Evolutionary conservation across 169 alveolate species (phyloP), one percentile per base, ranked within the genome.

Genomic region (Plasmodium yoelii): DNA sequence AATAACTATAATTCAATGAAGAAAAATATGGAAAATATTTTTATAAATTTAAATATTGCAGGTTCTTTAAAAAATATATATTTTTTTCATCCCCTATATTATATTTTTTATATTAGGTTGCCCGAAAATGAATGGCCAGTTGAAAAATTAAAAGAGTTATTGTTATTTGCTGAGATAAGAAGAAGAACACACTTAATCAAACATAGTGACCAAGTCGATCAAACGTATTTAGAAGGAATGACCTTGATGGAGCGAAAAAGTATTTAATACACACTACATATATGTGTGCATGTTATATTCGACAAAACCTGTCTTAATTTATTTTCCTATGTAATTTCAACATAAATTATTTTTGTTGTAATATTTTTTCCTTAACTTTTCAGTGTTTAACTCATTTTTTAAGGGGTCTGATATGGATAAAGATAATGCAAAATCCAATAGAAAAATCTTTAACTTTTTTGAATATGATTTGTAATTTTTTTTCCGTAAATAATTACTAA

Each of bases 41-140:
- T 34, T 34, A 34, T 34, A 34, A 34, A 34, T 34, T 34, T 34
- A 34, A 34, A 34, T 34, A 3, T 34, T 34, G 5, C 42, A 1
- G 42, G 5, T 34, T 3, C 42, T 34, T 34, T 34, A 34, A 34
- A 34, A 34, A 34, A 8, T 49, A 15, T 10, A 5, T 70, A 19
- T 51, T 7, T 12, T 26, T 1, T 61, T 10, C 28, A 18, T 28
- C 44, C 46, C 44, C 0, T 10, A n/a, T 70, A 13, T 5, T 9
- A 57, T 57, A 19, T 57, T 9, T 15, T 4, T 15, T 22, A 67
- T 18, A 22, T n/a, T 86, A 93, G 96, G 69, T 19, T 93, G 22
- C 96, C 96, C 22, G 95, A 93, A 63, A 87, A 63, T 86, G 96
- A 93, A 71, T 93, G 96, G 96, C 96, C 96, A n/a, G 94, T 93